Base-by-base conservation (phyloP, 163 green algal species). In the Chloromonas sp. region DNA sequence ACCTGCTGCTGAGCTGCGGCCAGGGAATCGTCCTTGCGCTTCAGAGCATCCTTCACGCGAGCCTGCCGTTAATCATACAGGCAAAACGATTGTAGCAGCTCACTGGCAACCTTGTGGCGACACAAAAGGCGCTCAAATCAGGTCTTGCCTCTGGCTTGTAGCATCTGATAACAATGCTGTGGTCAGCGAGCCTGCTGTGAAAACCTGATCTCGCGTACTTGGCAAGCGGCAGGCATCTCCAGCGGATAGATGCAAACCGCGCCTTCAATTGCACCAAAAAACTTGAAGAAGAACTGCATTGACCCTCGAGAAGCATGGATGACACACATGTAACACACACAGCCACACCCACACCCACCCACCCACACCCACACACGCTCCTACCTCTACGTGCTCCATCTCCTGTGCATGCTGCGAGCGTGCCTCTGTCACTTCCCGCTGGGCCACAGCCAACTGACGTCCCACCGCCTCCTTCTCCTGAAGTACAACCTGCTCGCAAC, bases 321-420 rank as follows among this genome's bases (percentile, higher is more conserved):
- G 36, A 36, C 36, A 36, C 36, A 36, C 36, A 36, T 36, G 36
- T 36, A 36, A 36, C 36, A 36, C 36, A 36, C 60, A 84, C 60
- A 57, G 8, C 60, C 8, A 13, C 59, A 57, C 36, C 36, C 36
- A 36, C 36, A 36, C 36, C 36, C 36, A 36, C 36, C 36, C 36
- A 36, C 36, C 36, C 15, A 14, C 5, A 78, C 81, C 36, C 36
- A 36, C 36, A 36, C 36, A 36, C 36, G 36, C 36, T 36, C 36
- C 36, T 36, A 66, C 82, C 86, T 91, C 84, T 80, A 91, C 88
- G 58, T 88, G 85, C 1, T 76, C 58, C 85, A 93, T 89, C 87
- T 92, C 87, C 58, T 81, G 78, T 2, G 71, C 76, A n/a, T 88
- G 84, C 0, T 74, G 71, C 1, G 70, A 58, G 13, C 86, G 71